Evolutionary conservation across 352 stramenopile species (phyloP).

Genomic region (Phytophthora quininea): DNA sequence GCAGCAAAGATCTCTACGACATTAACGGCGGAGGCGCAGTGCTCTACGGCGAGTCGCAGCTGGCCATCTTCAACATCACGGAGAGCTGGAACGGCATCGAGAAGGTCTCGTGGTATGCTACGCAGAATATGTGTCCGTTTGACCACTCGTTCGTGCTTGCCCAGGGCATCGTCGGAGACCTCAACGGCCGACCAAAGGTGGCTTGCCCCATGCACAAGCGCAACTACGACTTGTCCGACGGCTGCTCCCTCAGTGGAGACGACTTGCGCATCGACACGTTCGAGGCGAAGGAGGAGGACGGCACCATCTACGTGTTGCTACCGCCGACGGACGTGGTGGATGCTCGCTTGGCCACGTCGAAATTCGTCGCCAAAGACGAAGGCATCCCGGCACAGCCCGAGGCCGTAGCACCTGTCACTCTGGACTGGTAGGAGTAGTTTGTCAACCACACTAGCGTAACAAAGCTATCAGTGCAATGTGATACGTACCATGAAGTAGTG

Average conservation of each 20-base stretch:
- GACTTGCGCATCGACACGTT: constrained; percentile 87
- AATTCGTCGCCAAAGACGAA: constrained; percentile 35
- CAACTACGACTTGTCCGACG: constrained; percentile 82
- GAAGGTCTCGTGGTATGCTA: constrained; percentile 87
- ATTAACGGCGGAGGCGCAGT: constrained; percentile 87
- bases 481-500: too few relatives aligned
- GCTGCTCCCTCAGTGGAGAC: constrained; percentile 69
- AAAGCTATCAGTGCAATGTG: too few relatives aligned
- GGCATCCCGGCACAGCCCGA: neutral
- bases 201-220: constrained; percentile 94
- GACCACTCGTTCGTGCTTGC: constrained; percentile 93
- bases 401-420: constrained; percentile 3
- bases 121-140: constrained; percentile 94
- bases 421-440: constrained; percentile 26
- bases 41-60: constrained; percentile 90
- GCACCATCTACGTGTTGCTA: constrained; percentile 81
- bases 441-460: too few relatives aligned
- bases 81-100: constrained; percentile 65
- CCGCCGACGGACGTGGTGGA: constrained; percentile 79
- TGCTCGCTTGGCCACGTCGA: constrained; percentile 82
- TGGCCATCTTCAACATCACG: constrained; percentile 91
- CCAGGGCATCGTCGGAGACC: constrained; percentile 90
- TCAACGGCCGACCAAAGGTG: constrained; percentile 82
- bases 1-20: constrained; percentile 71
- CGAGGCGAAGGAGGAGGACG: constrained; percentile 74